Evolutionary conservation across 495 filamentous ascomycete species (phyloP), one percentile per base, ranked within the genome.

Genomic region (Aspergillus biplanus): DNA sequence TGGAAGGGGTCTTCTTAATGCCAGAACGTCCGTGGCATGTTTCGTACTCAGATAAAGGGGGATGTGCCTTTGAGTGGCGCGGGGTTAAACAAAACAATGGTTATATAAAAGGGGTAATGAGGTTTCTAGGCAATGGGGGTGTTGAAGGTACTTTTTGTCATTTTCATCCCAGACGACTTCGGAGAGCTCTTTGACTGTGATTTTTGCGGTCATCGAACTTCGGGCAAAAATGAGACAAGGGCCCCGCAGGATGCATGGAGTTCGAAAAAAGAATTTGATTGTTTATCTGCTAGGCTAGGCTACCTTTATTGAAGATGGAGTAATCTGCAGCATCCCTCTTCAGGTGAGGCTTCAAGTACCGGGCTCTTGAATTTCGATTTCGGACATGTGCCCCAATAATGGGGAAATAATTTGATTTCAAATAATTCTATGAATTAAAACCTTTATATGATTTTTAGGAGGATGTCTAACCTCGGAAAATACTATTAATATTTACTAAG

Each of bases 1-100:
- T 66, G 12, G 37, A 59, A 42, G 64, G 59, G 0, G 27, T 66
- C 50, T 39, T 66, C 21, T 66, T 59, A 21, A 59, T 66, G 48
- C 39, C 46, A 4, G 49, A 59, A 33, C 55, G 59, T 27, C 55
- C 59, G 27, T 59, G 37, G 54, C 12, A 33, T 27, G 12, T 58
- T 34, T 42, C 32, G n/a, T 39, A 44, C 37, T 33, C 52, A 1
- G 49, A 42, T 27, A 4, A 47, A 2, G 59, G 53, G 7, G 55
- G 58, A 6, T 62, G 54, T 15, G 6, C 39, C 37, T 62, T 66
- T 33, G 9, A 47, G 33, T 62, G 59, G 64, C 55, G 55, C 32
- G 49, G 53, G n/a, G 42, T 58, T 6, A 47, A 59, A 37, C 18
- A 48, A 7, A 13, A 3, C 12, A 33, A 39, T 2, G 33, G 8